Base-by-base conservation (phyloP, 768 basidiomycete genomes). In the Cubamyces lactineus region DNA sequence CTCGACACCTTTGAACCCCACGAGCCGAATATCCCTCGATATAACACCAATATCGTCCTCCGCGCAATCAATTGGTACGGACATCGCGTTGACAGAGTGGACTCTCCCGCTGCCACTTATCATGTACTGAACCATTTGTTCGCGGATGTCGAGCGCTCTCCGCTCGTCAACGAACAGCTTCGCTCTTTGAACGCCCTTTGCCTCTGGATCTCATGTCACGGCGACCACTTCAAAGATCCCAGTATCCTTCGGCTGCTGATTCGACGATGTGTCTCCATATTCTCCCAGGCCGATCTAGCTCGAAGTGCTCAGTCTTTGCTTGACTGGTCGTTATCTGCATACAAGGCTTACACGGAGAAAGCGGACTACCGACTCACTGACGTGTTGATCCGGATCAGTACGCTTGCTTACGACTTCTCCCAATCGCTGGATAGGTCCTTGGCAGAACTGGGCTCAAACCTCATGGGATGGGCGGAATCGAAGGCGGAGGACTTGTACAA, bases 91-190 rank as follows among this genome's bases (percentile, higher is more conserved):
- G 72, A 78, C 3, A 72, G 76, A 15, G 78, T 80, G 19, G 76
- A 83, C 43, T 75, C 74, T 24, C 75, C 76, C n/a, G 83, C 88
- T 12, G 85, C 85, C 51, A 85, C 86, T 5, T 95, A 92, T 71
- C 92, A 95, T 62, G 82, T 92, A 57, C 72, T 93, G 26, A 88
- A 89, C 60, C 82, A 84, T 53, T 79, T 96, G 15, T 85, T 96
- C 64, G 80, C 86, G 5, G 80, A 81, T 42, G 75, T 94, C 9
- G 83, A 91, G 60, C 72, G 75, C 11, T 84, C 86, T 0, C 87
- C 87, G 19, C 80, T 97, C 41, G 82, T 96, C 63, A 91, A 92
- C 71, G 93, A 96, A 71, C 92, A 96, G 70, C 73, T 86, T 42
- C 86, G 96, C 13, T 76, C 88, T 28, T 70, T 95, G 42, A 88